Evolutionary conservation across 495 filamentous ascomycete genomes (phyloP).

Genomic region (Terfezia claveryi): DNA sequence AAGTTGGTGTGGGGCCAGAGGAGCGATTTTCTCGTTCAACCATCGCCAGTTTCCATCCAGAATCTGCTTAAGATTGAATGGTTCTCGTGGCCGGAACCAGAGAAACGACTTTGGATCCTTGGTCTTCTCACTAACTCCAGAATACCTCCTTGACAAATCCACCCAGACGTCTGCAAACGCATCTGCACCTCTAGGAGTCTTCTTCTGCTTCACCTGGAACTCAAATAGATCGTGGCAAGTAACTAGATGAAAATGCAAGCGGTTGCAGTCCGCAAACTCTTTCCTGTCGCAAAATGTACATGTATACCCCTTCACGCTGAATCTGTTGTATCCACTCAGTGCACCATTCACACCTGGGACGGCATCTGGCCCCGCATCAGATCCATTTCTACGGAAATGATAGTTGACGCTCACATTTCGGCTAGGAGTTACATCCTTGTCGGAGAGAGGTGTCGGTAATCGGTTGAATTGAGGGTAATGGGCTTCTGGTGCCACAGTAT

Average conservation of each 20-base stretch:
- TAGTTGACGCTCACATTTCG: not conserved
- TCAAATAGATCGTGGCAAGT: conserved; percentile 13
- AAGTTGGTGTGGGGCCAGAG: conserved; percentile 2
- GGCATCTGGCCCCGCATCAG: not conserved
- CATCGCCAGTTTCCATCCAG: conserved; percentile 16
- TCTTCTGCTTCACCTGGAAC: conserved; percentile 11
- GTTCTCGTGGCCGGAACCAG: conserved; percentile 12
- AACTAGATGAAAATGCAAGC: conserved; percentile 15
- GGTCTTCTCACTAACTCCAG: conserved; percentile 14
- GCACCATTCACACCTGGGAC: not conserved
- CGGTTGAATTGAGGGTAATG: conserved; percentile 4
- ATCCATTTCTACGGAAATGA: not conserved
- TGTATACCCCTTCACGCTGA: conserved; percentile 9
- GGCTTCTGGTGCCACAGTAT: conserved; percentile 3
- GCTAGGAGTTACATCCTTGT: conserved; percentile 5
- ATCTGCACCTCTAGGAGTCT: conserved; percentile 4
- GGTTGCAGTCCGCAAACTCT: conserved; percentile 8
- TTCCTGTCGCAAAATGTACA: conserved; percentile 16
- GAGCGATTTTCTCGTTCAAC: conserved; percentile 14
- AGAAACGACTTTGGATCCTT: conserved; percentile 15
- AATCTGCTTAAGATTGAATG: conserved; percentile 8
- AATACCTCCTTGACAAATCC: conserved; percentile 13
- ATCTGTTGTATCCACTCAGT: not conserved
- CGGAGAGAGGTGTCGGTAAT: conserved; percentile 11
- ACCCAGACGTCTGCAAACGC: conserved; percentile 10